phyloP scores from a whole-genome alignment of 2,329 filamentous ascomycete genomes.

The Penicillium glabrum region DNA sequence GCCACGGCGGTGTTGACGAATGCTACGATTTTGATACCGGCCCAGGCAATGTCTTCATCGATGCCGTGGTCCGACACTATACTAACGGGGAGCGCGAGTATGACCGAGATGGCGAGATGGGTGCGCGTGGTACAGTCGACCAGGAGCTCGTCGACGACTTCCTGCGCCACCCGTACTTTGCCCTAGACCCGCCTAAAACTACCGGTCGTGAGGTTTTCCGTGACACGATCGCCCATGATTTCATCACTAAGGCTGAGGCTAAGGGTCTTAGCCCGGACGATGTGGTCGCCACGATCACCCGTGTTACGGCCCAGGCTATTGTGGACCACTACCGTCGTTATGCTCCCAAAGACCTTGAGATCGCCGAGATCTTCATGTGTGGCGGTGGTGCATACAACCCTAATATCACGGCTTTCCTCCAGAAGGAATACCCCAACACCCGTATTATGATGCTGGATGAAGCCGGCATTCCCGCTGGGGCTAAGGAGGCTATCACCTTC shows the following conservation, averaged over 20 bases:
- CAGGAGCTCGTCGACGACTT: slow-evolving; percentile 56
- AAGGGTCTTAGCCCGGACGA: slow-evolving; percentile 51
- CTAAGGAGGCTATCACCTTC: slow-evolving; percentile 62
- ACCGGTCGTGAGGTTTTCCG: slow-evolving; percentile 63
- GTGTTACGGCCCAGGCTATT: slow-evolving; percentile 60
- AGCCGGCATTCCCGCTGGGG: slow-evolving; percentile 56
- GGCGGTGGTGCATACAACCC: slow-evolving; percentile 60
- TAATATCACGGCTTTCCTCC: slow-evolving; percentile 57
- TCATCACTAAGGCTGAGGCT: slow-evolving; percentile 50
- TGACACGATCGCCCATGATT: slow-evolving; percentile 54
- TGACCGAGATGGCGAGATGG: slow-evolving; percentile 55
- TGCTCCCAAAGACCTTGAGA: slow-evolving; percentile 45
- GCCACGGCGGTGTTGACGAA: slow-evolving; percentile 28
- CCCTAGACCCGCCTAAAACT: slow-evolving; percentile 54
- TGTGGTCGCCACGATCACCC: slow-evolving; percentile 59
- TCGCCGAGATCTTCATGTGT: slow-evolving; percentile 62
- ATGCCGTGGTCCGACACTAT: slow-evolving; percentile 57
- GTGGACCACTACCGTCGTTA: slow-evolving; percentile 45
- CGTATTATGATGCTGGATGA: slow-evolving; percentile 58
- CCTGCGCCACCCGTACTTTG: slow-evolving; percentile 53
- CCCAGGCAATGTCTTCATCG: slow-evolving; percentile 58
- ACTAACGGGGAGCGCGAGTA: slow-evolving; percentile 52
- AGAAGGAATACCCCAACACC: slow-evolving; percentile 49
- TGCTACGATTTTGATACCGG: slow-evolving; percentile 58
- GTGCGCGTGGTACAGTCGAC: slow-evolving; percentile 50